These are phyloP conservation scores for Seiridium unicorne DNA, from an alignment of 2,329 filamentous ascomycete genomes.

Conservation along the genomic window DNA sequence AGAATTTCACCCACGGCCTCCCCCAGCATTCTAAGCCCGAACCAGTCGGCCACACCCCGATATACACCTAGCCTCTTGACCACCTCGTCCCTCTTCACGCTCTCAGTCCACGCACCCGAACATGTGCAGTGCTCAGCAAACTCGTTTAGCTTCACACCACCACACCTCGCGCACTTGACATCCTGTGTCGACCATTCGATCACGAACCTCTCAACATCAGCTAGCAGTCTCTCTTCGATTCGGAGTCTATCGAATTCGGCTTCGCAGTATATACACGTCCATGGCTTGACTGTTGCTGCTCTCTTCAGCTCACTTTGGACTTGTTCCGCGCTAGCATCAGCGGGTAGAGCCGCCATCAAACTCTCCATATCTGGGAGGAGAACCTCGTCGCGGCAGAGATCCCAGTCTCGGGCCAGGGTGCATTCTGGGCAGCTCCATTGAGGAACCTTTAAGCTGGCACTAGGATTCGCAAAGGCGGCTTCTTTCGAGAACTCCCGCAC, in stretches of 20 bases:
- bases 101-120: conserved; percentile 79
- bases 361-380: conserved; percentile 56
- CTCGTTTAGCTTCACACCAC: conserved; percentile 79
- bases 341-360: conserved; percentile 14
- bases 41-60: conserved; percentile 72
- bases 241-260: conserved; percentile 73
- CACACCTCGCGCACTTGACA: conserved; percentile 72
- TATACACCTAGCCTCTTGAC: conserved; percentile 67
- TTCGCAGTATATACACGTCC: conserved; percentile 77
- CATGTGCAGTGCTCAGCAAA: conserved; percentile 97
- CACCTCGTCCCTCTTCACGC: conserved; percentile 65
- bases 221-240: conserved; percentile 81
- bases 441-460: conserved; percentile 67
- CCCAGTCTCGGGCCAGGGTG: conserved; percentile 83
- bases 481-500: conserved; percentile 90
- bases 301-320: conserved; percentile 16
- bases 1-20: conserved; percentile 68
- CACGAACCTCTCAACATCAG: conserved; percentile 70
- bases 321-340: conserved; percentile 7
- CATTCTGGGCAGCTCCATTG: conserved; percentile 88
- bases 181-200: conserved; percentile 88
- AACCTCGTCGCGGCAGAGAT: conserved; percentile 87
- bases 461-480: conserved; percentile 85
- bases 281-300: conserved; percentile 44
- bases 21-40: conserved; percentile 77